Conservation (phyloP, 129 eudicot species). For the Lonicera japonica region DNA sequence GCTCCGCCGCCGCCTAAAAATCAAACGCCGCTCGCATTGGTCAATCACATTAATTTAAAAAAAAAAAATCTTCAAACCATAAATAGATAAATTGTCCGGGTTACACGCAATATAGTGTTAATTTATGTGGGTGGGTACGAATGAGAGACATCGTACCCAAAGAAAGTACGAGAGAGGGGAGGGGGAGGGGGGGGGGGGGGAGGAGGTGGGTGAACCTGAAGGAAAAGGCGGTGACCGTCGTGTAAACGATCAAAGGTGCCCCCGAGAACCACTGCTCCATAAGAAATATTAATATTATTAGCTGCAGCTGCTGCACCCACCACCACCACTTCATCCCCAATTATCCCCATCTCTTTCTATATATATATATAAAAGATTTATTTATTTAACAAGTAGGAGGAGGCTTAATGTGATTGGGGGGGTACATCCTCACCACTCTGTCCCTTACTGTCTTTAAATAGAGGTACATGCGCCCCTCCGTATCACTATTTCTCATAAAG, state of each 20-base stretch:
- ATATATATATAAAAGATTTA: no score
- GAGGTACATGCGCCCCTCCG: no score
- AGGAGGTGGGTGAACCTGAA: constrained; percentile 38
- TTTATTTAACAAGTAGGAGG: no score
- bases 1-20: constrained; percentile 63
- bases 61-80: no score
- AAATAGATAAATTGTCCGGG: no score
- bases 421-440: no score
- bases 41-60: neutral
- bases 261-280: constrained; percentile 69
- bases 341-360: neutral
- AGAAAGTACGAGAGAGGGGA: constrained; percentile 1
- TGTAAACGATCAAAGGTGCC: constrained; percentile 95
- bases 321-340: constrained; percentile 1
- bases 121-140: neutral
- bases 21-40: neutral
- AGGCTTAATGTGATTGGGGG: no score
- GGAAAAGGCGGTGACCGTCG: constrained; percentile 87
- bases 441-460: no score
- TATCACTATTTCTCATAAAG: no score
- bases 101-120: no score
- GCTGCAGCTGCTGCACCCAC: constrained; percentile 44
- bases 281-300: no score
- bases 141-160: no score
- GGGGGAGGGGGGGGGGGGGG: neutral